These are phyloP conservation scores for Citrus reticulata DNA, from an alignment of 345 rosid species.

Conservation along the genomic window DNA sequence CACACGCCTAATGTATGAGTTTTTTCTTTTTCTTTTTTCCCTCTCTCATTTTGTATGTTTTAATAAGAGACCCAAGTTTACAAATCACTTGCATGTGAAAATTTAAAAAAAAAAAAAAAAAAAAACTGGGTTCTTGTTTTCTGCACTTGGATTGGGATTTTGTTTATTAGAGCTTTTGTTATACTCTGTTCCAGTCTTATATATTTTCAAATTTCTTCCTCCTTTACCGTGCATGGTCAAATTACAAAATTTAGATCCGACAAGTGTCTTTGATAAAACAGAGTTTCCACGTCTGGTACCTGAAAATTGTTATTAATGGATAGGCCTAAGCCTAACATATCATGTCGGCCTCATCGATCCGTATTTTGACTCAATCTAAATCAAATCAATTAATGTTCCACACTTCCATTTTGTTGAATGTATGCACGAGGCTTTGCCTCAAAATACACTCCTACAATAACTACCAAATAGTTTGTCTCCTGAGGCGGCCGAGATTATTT, in stretches of 20 bases:
- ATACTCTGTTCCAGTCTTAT: too few species aligned
- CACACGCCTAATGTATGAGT: too few species aligned
- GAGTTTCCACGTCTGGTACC: background rate
- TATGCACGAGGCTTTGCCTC: background rate
- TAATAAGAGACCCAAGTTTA: too few species aligned
- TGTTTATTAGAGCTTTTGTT: too few species aligned
- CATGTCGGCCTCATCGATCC: background rate
- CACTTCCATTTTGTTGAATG: background rate
- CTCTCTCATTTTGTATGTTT: too few species aligned
- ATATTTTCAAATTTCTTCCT: too few species aligned
- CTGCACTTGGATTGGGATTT: too few species aligned
- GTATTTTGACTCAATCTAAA: conserved; percentile 1
- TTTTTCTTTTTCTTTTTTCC: too few species aligned
- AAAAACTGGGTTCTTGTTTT: too few species aligned
- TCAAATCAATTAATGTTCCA: background rate
- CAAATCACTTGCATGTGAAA: too few species aligned
- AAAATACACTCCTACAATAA: background rate
- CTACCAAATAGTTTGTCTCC: background rate
- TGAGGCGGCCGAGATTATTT: background rate
- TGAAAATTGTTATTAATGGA: background rate
- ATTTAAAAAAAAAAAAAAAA: too few species aligned
- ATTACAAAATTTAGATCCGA: background rate
- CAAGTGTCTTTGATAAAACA: background rate
- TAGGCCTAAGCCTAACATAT: background rate
- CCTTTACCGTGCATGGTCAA: too few species aligned